phyloP scores from a whole-genome alignment of 192 early-diverging fungal genomes.

The Funneliformis mosseae region DNA sequence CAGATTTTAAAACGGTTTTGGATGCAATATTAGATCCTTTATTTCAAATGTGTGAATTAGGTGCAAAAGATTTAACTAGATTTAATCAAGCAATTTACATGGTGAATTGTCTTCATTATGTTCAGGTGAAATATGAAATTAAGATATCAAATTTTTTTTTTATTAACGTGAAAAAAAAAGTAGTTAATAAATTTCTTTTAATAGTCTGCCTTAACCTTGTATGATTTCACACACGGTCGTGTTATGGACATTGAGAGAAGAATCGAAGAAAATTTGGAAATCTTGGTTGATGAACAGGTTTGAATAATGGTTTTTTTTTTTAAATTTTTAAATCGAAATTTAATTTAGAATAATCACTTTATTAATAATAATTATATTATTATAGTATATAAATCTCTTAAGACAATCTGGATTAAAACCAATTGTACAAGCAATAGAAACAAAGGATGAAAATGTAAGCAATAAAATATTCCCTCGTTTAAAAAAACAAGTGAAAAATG shows the following conservation, averaged over 20 bases:
- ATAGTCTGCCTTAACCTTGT: conserved; percentile 66
- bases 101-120: conserved; percentile 73
- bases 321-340: background rate
- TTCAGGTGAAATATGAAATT: conserved; percentile 56
- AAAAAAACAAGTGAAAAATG: no score
- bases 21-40: conserved; percentile 73
- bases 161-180: background rate
- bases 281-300: conserved; percentile 69
- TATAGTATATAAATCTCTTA: conserved; percentile 60
- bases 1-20: conserved; percentile 68
- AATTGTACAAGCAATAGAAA: conserved; percentile 56
- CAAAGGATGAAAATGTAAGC: conserved; percentile 57
- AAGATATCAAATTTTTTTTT: background rate
- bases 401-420: conserved; percentile 63
- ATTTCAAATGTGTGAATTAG: conserved; percentile 67
- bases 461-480: background rate
- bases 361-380: background rate
- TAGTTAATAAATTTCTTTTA: background rate
- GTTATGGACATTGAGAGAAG: conserved; percentile 58
- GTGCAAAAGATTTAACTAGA: conserved; percentile 49
- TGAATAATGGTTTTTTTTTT: background rate
- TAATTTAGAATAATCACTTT: background rate
- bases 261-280: conserved; percentile 65
- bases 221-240: conserved; percentile 64
- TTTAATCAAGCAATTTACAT: conserved; percentile 73